Evolutionary conservation across 176 grass and related monocot genomes (phyloP).

Genomic region (Neostapfia colusana): DNA sequence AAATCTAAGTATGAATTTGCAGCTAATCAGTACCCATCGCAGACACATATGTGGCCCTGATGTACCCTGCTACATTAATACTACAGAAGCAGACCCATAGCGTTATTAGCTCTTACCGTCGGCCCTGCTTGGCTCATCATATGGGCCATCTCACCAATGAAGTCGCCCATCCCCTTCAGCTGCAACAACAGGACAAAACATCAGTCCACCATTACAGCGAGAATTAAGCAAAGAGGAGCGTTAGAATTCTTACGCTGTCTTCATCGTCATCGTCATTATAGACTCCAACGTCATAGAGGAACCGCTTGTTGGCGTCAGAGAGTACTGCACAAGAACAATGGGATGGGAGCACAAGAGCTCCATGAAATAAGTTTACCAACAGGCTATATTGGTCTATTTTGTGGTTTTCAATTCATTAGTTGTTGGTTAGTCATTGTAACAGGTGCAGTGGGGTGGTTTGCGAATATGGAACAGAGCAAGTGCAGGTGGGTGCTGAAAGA

Average conservation of each 20-base stretch:
- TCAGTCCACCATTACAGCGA: not conserved
- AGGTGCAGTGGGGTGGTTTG: slow-evolving; percentile 7
- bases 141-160: slow-evolving; percentile 88
- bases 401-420: slow-evolving; percentile 31
- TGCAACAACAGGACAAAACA: slow-evolving; percentile 9
- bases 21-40: not conserved
- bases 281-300: slow-evolving; percentile 86
- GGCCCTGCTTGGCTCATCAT: slow-evolving; percentile 90
- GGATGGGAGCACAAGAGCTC: slow-evolving; percentile 45
- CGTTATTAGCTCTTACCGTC: slow-evolving; percentile 44
- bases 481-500: not conserved
- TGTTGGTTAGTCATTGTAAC: slow-evolving; percentile 12
- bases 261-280: slow-evolving; percentile 76
- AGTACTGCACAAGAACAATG: slow-evolving; percentile 75
- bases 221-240: not conserved
- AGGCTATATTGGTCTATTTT: slow-evolving; percentile 18
- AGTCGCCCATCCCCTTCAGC: slow-evolving; percentile 83
- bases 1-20: not conserved
- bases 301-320: slow-evolving; percentile 82
- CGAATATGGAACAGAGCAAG: slow-evolving; percentile 20
- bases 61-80: not conserved
- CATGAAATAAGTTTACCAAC: slow-evolving; percentile 50
- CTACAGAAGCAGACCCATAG: not conserved
- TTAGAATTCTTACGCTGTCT: slow-evolving; percentile 34
- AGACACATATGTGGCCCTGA: not conserved